Base-by-base conservation (phyloP, 2,329 filamentous ascomycete genomes). In the Fusarium sp. region DNA sequence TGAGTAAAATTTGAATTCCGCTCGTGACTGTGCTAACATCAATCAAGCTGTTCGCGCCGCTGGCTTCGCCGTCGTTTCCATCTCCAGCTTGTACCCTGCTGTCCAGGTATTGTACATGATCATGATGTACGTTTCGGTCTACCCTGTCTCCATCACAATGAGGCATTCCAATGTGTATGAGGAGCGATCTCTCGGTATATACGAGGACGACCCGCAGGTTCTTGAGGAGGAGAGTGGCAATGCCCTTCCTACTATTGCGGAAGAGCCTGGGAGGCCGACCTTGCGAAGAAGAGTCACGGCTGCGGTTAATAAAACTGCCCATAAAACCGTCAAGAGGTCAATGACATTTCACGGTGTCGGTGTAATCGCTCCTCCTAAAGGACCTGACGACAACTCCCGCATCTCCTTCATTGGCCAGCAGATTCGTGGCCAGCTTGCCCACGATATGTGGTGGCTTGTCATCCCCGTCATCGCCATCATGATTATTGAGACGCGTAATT, bases 101-200 rank as follows among this genome's bases (percentile, higher is more conserved):
- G 83, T 92, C 4, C 88, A 91, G 68, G 85, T 92, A 1, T 81
- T 90, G 2, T 92, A 91, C 75, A 84, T 92, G 14, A 86, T 92
- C 65, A 91, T 92, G 84, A 92, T 92, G 89, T 92, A 92, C 80
- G 89, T 92, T 48, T 90, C 90, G 1, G 89, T 87, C 3, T 92
- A 91, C 69, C 91, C 91, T 0, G 87, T 92, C 24, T 87, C 89
- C 29, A 90, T 92, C 68, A 90, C 88, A 1, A 89, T 92, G 82
- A 88, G 92, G 31, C 90, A 92, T 78, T 92, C 91, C 43, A 94
- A 94, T 77, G 89, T 93, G 33, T 94, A 94, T 78, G 92, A 94
- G 79, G 92, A 94, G 77, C 86, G 90, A 8, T 91, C 89, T 0
- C 84, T 94, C 2, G 91, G 91, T 0, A 88, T 92, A 35, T 90